phyloP scores from a whole-genome alignment of 768 basidiomycete species.

The Strobilomyces echinocephalus region DNA sequence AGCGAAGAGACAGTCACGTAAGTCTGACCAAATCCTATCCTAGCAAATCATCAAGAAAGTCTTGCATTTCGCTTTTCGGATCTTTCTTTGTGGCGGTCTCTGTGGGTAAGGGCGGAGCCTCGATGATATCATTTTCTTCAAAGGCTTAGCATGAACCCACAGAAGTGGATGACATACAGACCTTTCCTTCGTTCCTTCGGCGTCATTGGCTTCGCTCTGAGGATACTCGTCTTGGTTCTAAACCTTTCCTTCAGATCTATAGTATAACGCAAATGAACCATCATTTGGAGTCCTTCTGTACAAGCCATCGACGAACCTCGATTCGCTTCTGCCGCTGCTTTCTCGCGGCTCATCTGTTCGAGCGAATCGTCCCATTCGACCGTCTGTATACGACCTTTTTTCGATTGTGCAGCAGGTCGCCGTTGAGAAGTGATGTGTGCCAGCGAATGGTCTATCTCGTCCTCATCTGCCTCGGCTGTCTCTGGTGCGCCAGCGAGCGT shows the following conservation, averaged over 20 bases:
- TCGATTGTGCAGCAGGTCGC: slow-evolving; percentile 25
- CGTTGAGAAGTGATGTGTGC: slow-evolving; percentile 44
- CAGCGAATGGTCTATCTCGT: slow-evolving; percentile 53
- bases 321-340: slow-evolving; percentile 68
- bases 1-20: background rate
- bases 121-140: slow-evolving; percentile 33
- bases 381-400: slow-evolving; percentile 59
- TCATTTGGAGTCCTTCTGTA: background rate
- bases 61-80: slow-evolving; percentile 61
- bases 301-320: slow-evolving; percentile 46
- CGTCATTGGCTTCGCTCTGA: slow-evolving; percentile 36
- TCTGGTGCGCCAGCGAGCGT: slow-evolving; percentile 11
- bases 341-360: slow-evolving; percentile 64
- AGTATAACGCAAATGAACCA: background rate
- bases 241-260: slow-evolving; percentile 59
- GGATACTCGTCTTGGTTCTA: slow-evolving; percentile 48
- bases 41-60: slow-evolving; percentile 65
- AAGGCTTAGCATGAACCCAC: background rate
- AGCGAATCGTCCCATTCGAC: slow-evolving; percentile 68
- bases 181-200: slow-evolving; percentile 38
- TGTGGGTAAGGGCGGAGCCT: slow-evolving; percentile 53
- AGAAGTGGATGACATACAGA: slow-evolving; percentile 7
- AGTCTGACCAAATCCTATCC: slow-evolving; percentile 24
- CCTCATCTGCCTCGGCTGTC: slow-evolving; percentile 42
- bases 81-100: slow-evolving; percentile 32